A percentile compares a stretch with the other conserved stretches of the same genome.
Evolutionary conservation across 1,139 yeast genomes (phyloP).

Genomic region (Blastobotrys indianensis): DNA sequence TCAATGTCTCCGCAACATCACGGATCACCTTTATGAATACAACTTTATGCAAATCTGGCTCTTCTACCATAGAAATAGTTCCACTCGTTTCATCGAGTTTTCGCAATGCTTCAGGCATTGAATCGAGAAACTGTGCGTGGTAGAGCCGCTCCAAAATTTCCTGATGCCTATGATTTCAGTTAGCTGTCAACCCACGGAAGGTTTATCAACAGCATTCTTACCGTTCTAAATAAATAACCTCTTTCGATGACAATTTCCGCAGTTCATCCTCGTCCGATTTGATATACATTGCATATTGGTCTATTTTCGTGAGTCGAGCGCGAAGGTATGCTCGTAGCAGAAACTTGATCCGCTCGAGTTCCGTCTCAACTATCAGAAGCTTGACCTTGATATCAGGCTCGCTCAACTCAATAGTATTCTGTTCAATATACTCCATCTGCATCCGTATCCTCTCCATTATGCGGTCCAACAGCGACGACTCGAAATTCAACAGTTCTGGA

Average conservation of each 20-base stretch:
- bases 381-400: slow-evolving; percentile 64
- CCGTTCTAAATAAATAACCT: slow-evolving; percentile 53
- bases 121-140: slow-evolving; percentile 58
- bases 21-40: slow-evolving; percentile 63
- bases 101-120: slow-evolving; percentile 62
- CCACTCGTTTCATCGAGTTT: slow-evolving; percentile 74
- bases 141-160: slow-evolving; percentile 60
- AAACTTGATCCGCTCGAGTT: slow-evolving; percentile 79
- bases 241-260: slow-evolving; percentile 49
- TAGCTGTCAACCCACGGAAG: background rate
- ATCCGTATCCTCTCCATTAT: slow-evolving; percentile 53
- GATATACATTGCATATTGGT: slow-evolving; percentile 57
- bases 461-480: slow-evolving; percentile 51
- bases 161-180: slow-evolving; percentile 44
- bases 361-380: slow-evolving; percentile 82
- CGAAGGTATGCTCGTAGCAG: slow-evolving; percentile 74
- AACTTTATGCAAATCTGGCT: slow-evolving; percentile 68
- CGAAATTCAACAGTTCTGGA: slow-evolving; percentile 75
- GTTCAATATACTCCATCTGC: slow-evolving; percentile 64
- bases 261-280: slow-evolving; percentile 30
- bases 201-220: slow-evolving; percentile 17
- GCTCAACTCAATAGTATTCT: slow-evolving; percentile 48
- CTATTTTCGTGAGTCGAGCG: slow-evolving; percentile 60
- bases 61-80: slow-evolving; percentile 69
- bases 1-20: slow-evolving; percentile 35